These are phyloP conservation scores for Singerocomus inundabilis DNA, from an alignment of 1,284 basidiomycete genomes.

Conservation along the genomic window DNA sequence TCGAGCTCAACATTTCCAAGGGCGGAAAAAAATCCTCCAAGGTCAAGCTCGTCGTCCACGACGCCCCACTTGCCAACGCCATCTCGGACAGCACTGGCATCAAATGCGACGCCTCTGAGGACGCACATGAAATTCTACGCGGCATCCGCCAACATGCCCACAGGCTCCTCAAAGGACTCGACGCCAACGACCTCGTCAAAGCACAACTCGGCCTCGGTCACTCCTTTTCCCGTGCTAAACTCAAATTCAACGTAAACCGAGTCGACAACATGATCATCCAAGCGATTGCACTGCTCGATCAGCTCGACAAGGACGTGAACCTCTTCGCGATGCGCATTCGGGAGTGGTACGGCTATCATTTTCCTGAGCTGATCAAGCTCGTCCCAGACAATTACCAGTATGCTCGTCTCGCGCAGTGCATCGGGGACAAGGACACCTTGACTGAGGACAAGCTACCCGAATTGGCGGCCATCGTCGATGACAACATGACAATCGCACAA, in stretches of 20 bases:
- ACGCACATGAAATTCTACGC: slow-evolving; percentile 86
- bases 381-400: slow-evolving; percentile 97
- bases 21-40: slow-evolving; percentile 73
- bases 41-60: slow-evolving; percentile 83
- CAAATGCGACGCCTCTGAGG: slow-evolving; percentile 86
- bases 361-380: slow-evolving; percentile 94
- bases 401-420: slow-evolving; percentile 83
- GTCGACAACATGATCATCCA: slow-evolving; percentile 99
- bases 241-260: slow-evolving; percentile 99
- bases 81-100: slow-evolving; percentile 81
- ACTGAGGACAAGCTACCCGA: slow-evolving; percentile 78
- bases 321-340: slow-evolving; percentile 97
- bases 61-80: slow-evolving; percentile 74
- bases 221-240: slow-evolving; percentile 96
- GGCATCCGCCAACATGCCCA: slow-evolving; percentile 92
- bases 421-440: slow-evolving; percentile 86
- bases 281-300: slow-evolving; percentile 97
- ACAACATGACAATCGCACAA: slow-evolving; percentile 85
- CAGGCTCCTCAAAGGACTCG: slow-evolving; percentile 88
- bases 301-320: slow-evolving; percentile 99
- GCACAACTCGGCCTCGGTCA: slow-evolving; percentile 97
- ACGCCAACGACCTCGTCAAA: slow-evolving; percentile 86
- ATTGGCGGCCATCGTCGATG: slow-evolving; percentile 81
- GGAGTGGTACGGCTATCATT: slow-evolving; percentile 99
- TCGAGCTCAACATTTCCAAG: slow-evolving; percentile 87